phyloP scores from a whole-genome alignment of 192 early-diverging fungal species.

The Cladochytrium replicatum region DNA sequence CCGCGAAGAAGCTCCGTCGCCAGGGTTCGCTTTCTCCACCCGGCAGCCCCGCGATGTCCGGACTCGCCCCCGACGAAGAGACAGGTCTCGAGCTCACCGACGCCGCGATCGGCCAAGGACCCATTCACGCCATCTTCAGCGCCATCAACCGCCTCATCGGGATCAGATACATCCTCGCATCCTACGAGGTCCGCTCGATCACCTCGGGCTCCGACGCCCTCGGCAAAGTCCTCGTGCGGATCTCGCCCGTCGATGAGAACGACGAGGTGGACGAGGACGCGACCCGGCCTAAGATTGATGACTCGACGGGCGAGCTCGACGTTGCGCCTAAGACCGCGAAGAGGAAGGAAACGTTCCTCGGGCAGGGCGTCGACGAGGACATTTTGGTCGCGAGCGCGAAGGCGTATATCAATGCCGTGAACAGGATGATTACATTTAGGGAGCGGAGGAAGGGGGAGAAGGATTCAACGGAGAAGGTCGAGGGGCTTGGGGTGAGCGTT shows the following conservation, averaged over 20 bases:
- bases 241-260: conserved; percentile 21
- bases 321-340: conserved; percentile 10
- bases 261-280: conserved; percentile 14
- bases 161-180: conserved; percentile 61
- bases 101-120: conserved; percentile 77
- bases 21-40: not conserved
- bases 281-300: not conserved
- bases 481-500: not conserved
- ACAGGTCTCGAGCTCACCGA: conserved; percentile 40
- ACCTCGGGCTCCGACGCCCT: conserved; percentile 80
- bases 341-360: conserved; percentile 50
- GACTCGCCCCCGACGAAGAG: not conserved
- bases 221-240: conserved; percentile 73
- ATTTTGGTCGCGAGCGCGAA: conserved; percentile 79
- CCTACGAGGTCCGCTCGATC: conserved; percentile 79
- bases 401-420: conserved; percentile 82
- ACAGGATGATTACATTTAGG: conserved; percentile 41
- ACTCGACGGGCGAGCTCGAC: conserved; percentile 2
- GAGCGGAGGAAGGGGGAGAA: conserved; percentile 2
- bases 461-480: not conserved
- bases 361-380: conserved; percentile 74
- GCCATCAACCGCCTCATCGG: conserved; percentile 81
- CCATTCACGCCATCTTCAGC: conserved; percentile 80
- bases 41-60: not conserved
- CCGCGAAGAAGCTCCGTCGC: conserved; percentile 1